Evolutionary conservation across 2,329 filamentous ascomycete species (phyloP).

Genomic region (Alternaria sp.): DNA sequence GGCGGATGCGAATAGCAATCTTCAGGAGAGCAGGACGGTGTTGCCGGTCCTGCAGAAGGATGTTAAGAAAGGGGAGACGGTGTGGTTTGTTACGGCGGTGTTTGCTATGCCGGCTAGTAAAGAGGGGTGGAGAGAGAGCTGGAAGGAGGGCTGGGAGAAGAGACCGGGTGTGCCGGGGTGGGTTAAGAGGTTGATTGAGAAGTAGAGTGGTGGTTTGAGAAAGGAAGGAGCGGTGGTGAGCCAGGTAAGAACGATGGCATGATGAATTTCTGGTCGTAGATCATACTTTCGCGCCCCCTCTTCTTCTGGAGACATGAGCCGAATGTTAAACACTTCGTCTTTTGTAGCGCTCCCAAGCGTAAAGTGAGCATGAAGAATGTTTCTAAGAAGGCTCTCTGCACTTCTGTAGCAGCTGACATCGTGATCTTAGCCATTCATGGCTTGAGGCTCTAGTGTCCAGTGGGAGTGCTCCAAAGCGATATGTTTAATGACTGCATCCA

Average conservation of each 20-base stretch:
- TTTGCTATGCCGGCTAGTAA: constrained; percentile 70
- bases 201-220: constrained; percentile 19
- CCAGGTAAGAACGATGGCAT: no score
- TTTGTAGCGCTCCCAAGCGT: no score
- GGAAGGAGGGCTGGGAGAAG: constrained; percentile 62
- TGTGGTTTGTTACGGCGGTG: constrained; percentile 73
- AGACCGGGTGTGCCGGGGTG: constrained; percentile 66
- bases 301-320: no score
- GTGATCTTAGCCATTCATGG: no score
- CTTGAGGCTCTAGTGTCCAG: neutral
- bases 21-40: constrained; percentile 73
- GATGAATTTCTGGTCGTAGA: no score
- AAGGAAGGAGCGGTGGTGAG: no score
- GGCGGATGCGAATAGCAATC: constrained; percentile 79
- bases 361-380: no score
- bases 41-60: constrained; percentile 73
- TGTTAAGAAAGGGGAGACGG: constrained; percentile 62
- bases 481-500: neutral
- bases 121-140: constrained; percentile 54
- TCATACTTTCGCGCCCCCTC: no score
- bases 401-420: no score
- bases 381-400: no score
- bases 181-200: constrained; percentile 61
- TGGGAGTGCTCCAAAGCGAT: neutral
- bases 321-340: no score